Evolutionary conservation across 2,329 filamentous ascomycete genomes (phyloP).

Genomic region (Cercospora sesami): DNA sequence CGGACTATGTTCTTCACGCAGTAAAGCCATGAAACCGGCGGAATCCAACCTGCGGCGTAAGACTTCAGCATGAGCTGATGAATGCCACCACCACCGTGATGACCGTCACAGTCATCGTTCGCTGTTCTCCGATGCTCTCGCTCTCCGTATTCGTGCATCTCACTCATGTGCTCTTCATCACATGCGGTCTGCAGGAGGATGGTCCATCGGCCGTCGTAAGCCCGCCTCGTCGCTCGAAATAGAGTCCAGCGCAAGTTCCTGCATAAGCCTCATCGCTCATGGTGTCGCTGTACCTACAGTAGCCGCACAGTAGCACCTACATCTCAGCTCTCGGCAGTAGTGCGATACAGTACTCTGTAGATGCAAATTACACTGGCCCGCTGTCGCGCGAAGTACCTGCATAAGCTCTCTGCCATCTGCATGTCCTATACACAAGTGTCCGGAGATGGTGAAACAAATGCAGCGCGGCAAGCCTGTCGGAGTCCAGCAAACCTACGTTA

Average conservation of each 20-base stretch:
- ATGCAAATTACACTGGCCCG: not conserved
- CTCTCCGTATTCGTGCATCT: not conserved
- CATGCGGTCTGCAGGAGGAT: constrained; percentile 9
- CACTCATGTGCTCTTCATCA: constrained; percentile 1
- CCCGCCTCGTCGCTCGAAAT: not conserved
- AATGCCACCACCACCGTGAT: not conserved
- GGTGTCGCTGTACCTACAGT: constrained; percentile 1
- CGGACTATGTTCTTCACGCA: not conserved
- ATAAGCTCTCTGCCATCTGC: constrained; percentile 2
- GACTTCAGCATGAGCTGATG: not conserved
- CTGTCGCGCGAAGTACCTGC: not conserved
- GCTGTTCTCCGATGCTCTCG: not conserved
- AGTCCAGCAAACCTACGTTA: constrained; percentile 9
- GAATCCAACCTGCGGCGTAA: not conserved
- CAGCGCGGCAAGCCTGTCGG: constrained; percentile 2
- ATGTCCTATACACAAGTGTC: constrained; percentile 1
- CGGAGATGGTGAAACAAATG: constrained; percentile 4
- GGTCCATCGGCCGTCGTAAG: not conserved
- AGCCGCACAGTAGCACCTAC: not conserved
- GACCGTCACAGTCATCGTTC: not conserved
- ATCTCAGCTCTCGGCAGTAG: not conserved
- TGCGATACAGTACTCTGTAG: not conserved
- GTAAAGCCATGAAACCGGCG: not conserved
- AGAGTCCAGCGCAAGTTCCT: not conserved
- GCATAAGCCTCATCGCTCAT: not conserved